Evolutionary conservation across 83 land plant species (phyloP), one percentile per base, ranked within the genome.

Genomic region (Diphasiastrum complanatum): DNA sequence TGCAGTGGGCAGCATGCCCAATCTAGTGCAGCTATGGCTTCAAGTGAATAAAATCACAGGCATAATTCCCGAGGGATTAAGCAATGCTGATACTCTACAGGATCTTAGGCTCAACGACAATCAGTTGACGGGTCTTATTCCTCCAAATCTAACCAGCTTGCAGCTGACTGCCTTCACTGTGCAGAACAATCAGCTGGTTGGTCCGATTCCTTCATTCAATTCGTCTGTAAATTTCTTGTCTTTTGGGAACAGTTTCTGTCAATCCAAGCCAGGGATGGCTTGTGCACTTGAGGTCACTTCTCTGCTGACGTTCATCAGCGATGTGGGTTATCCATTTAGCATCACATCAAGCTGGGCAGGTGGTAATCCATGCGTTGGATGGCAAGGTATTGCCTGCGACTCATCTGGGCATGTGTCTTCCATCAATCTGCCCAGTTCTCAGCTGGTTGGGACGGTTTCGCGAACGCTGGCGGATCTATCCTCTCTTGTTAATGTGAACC

Each of bases 31-130:
- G 51, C 22, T 58, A 3, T 58, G 61, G 61, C 61, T 58, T 2
- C 61, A 58, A 5, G 46, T 28, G 61, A 58, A 58, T 19, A 20
- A 58, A 19, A 26, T 58, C 10, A 28, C 61, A 28, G 32, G 35
- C 43, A 2, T 20, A 30, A 35, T 28, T 11, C 33, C 61, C 35
- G 61, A 6, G 26, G 33, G 52, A 8, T 38, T 38, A 38, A 8
- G 23, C 22, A 58, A 58, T 19, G 55, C 43, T 4, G 5, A 16
- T 20, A 16, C 61, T 4, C 23, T 58, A 18, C 23, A 5, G 12
- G 61, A 58, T 32, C 61, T 58, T 20, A 33, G 43, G 61, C 61
- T 58, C n/a, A 58, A 58, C 51, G 33, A 35, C 12, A 58, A 58
- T 19, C 32, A 34, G 20, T 34, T 58, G 23, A 34, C 33, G 4